Evolutionary conservation across 108 stramenopile species (phyloP).

Genomic region (Aurantiochytrium sp.): DNA sequence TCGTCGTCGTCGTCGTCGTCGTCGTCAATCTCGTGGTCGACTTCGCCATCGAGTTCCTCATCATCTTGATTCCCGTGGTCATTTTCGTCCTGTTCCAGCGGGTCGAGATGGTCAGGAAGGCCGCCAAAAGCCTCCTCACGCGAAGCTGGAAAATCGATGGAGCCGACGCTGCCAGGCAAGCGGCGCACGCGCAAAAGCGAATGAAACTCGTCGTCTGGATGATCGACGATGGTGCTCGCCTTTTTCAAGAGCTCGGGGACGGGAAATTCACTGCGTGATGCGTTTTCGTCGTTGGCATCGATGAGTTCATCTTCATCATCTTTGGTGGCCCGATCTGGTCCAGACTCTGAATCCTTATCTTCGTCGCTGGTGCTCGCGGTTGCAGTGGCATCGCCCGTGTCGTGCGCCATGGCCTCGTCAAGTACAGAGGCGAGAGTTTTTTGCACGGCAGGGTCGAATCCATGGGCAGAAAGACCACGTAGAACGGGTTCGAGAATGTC

Average conservation of each 20-base stretch:
- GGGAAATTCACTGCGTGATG: not conserved
- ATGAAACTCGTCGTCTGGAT: not conserved
- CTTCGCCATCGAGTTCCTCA: conserved; percentile 44
- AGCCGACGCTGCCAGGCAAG: not conserved
- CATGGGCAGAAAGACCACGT: not conserved
- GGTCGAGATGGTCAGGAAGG: conserved; percentile 38
- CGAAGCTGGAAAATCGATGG: not conserved
- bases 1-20: conserved; percentile 49
- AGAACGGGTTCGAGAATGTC: not conserved
- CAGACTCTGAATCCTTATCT: not conserved
- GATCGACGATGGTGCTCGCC: not conserved
- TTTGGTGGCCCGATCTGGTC: not conserved
- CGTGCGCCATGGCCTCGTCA: not conserved
- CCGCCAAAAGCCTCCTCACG: not conserved
- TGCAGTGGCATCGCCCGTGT: not conserved
- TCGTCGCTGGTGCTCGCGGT: too few relatives aligned
- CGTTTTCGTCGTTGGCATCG: not conserved
- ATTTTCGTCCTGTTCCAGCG: conserved; percentile 43
- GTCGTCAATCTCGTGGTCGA: conserved; percentile 51
- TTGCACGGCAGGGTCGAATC: not conserved
- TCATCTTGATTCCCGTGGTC: conserved; percentile 10
- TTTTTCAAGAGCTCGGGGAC: not conserved
- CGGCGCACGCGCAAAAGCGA: not conserved
- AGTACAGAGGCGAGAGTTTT: not conserved
- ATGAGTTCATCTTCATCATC: not conserved